Conservation (phyloP, 768 basidiomycete species). For the Suillus tomentosus region DNA sequence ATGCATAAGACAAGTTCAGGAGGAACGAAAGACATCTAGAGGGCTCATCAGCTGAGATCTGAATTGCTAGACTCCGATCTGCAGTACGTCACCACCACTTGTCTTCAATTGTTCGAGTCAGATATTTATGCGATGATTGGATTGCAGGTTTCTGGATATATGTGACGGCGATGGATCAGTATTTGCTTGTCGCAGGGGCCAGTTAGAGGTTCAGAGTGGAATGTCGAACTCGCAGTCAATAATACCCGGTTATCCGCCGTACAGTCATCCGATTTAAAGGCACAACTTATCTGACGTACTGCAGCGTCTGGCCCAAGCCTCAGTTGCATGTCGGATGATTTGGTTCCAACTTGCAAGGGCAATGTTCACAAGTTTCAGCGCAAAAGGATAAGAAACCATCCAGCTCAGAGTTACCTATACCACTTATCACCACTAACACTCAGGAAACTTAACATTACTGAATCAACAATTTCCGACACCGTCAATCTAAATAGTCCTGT, state of each 20-base stretch:
- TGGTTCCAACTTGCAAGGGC: neutral
- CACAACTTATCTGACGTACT: neutral
- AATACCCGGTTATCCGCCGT: conserved; percentile 4
- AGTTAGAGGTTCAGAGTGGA: neutral
- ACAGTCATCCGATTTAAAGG: neutral
- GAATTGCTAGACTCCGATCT: neutral
- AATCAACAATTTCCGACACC: neutral
- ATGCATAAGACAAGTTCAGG: conserved; percentile 25
- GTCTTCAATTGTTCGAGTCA: neutral
- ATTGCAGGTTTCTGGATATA: neutral
- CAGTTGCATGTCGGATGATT: neutral
- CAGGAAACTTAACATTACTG: neutral
- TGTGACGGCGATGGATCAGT: conserved; percentile 23
- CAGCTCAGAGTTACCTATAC: neutral
- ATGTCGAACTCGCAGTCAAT: neutral
- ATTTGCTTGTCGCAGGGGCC: neutral
- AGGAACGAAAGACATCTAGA: conserved; percentile 22
- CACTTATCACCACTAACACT: neutral
- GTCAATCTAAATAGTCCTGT: conserved; percentile 10
- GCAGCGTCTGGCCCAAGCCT: neutral
- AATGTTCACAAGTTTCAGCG: neutral
- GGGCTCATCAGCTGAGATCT: conserved; percentile 1
- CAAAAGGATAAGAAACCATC: neutral
- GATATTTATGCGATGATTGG: neutral
- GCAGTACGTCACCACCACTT: neutral